Evolutionary conservation across 75 land plant genomes (phyloP).

Genomic region (Selaginella moellendorffii): DNA sequence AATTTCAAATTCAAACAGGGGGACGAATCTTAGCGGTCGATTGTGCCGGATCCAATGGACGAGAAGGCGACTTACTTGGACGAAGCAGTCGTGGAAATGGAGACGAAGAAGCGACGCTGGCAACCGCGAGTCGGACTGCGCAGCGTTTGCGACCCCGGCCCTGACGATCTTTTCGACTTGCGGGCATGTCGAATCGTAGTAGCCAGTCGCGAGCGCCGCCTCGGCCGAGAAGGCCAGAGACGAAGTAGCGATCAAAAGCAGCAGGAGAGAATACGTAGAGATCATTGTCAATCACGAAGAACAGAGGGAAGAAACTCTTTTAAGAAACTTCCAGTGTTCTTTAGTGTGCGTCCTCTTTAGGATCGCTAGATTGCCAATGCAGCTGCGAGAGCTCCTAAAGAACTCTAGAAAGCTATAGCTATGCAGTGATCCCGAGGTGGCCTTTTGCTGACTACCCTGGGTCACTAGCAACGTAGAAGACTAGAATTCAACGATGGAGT

Average conservation of each 20-base stretch:
- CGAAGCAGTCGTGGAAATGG: background rate
- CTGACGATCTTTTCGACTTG: background rate
- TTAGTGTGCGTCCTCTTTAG: no score
- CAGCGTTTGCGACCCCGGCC: background rate
- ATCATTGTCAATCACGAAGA: no score
- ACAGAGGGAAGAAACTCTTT: no score
- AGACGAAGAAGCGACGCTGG: background rate
- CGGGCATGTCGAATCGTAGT: background rate
- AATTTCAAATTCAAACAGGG: background rate
- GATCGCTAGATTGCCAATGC: no score
- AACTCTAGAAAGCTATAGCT: no score
- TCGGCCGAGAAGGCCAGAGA: background rate
- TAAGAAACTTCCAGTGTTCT: no score
- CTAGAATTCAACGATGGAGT: background rate
- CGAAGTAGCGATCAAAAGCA: background rate
- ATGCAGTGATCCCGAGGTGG: no score
- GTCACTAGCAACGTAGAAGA: background rate
- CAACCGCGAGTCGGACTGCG: background rate
- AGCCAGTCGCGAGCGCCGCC: background rate
- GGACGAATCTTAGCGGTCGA: no score
- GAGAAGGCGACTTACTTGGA: background rate
- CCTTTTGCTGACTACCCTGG: no score
- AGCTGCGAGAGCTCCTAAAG: no score
- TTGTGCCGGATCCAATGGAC: no score
- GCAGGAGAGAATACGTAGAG: no score